Evolutionary conservation across 768 basidiomycete genomes (phyloP), one percentile per base, ranked within the genome.

Genomic region (Tulasnella sp.): DNA sequence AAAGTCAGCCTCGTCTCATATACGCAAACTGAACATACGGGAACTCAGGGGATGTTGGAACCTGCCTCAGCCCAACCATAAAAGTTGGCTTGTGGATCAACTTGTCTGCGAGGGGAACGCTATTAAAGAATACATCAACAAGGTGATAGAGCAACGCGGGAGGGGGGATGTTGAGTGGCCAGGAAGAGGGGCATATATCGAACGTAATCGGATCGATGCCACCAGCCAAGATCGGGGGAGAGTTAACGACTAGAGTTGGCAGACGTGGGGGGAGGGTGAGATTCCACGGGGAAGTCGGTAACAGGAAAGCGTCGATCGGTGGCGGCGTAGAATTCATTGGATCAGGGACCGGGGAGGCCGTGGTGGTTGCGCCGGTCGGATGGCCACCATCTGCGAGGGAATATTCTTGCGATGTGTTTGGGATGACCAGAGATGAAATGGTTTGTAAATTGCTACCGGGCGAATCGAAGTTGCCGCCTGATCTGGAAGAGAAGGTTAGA

Each of bases 51-150:
- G 80, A 81, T 19, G 39, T 74, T 21, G 80, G 80, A 24, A 39
- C 42, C 24, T 73, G 44, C 10, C 36, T 24, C 12, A 80, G 31
- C 31, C 36, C 31, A 8, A 42, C 40, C 84, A 94, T 86, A 82
- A 96, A 94, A 34, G 88, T 90, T 0, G 90, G 85, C 3, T 85
- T 87, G 85, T 95, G 93, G 80, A 97, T 88, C 36, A 96, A 85
- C 46, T 92, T 90, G 80, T 88, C 87, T 4, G 93, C 91, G 81
- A 93, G 91, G 18, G 93, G 93, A 74, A 93, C 92, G 82, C 90
- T 92, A 14, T 88, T 86, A 84, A 96, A 95, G 85, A 95, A 97
- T 2, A 90, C 90, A 48, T 94, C 92, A 75, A 94, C 89, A 91
- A 94, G 84, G 83, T 93, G 92, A 62, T 88, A 88, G 10, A 94